A percentile compares a stretch with the other conserved stretches of the same genome.
Conservation (phyloP, 2,329 filamentous ascomycete species). For the Fusarium robinianum region DNA sequence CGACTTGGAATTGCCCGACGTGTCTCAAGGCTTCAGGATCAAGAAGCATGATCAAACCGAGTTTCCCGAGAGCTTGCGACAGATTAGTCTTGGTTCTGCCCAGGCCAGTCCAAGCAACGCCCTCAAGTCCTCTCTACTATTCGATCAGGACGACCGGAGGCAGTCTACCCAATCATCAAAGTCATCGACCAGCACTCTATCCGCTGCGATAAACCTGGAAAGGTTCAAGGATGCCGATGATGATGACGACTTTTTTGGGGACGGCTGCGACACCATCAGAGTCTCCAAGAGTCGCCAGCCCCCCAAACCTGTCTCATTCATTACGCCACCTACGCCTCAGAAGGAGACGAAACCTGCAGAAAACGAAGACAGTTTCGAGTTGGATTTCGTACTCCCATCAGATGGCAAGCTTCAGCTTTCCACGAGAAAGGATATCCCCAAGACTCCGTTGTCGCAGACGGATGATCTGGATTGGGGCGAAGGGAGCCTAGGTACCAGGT, state of each 20-base stretch:
- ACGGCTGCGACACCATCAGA: conserved; percentile 69
- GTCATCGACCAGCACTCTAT: conserved; percentile 43
- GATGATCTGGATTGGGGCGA: conserved; percentile 95
- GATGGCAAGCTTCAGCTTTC: conserved; percentile 69
- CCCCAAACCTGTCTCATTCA: conserved; percentile 56
- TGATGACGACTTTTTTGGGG: conserved; percentile 66
- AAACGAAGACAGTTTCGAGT: conserved; percentile 70
- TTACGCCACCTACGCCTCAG: conserved; percentile 60
- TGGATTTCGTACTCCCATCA: conserved; percentile 72
- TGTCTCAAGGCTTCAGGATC: conserved; percentile 64
- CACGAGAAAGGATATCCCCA: conserved; percentile 63
- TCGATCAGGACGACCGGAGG: conserved; percentile 37
- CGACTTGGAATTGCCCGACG: conserved; percentile 70
- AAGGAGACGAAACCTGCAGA: conserved; percentile 45
- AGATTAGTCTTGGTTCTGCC: conserved; percentile 63
- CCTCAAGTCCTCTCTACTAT: conserved; percentile 34
- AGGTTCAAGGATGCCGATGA: conserved; percentile 67
- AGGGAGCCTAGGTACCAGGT: conserved; percentile 87
- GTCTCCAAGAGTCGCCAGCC: conserved; percentile 62
- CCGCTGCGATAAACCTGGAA: conserved; percentile 61
- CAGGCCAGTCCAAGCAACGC: conserved; percentile 57
- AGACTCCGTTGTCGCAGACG: conserved; percentile 61
- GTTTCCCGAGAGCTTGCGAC: conserved; percentile 70
- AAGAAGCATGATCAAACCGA: conserved; percentile 63
- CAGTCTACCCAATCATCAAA: conserved; percentile 41